These are phyloP conservation scores for Candolleomyces eurysporus DNA, from an alignment of 768 basidiomycete species.

Conservation along the genomic window DNA sequence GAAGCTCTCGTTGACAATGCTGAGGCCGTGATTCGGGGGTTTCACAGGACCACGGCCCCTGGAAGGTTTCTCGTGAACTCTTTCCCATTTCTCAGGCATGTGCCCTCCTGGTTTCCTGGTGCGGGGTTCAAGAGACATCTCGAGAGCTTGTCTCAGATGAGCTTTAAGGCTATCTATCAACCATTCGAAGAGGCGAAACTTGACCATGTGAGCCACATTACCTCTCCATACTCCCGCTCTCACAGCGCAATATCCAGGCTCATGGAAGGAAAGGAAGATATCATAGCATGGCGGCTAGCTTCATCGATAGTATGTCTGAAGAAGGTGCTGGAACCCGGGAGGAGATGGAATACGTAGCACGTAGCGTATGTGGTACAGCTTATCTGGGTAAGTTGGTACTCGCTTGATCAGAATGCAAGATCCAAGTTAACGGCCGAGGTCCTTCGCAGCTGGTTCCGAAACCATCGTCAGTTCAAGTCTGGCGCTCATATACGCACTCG, in stretches of 20 bases:
- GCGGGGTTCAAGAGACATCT: conserved; percentile 9
- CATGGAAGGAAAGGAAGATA: no score
- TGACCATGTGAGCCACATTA: no score
- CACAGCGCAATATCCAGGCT: no score
- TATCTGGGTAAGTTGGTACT: neutral
- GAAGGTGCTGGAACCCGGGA: neutral
- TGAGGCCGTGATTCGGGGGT: neutral
- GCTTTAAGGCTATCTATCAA: neutral
- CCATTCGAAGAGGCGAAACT: conserved; percentile 5
- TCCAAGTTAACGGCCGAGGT: no score
- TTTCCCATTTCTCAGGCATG: conserved; percentile 6
- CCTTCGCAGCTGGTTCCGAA: neutral
- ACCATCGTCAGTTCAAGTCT: neutral
- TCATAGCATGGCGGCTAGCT: no score
- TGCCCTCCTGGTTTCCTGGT: conserved; percentile 14
- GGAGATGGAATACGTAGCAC: neutral
- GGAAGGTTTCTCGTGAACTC: conserved; percentile 9
- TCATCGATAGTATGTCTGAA: neutral
- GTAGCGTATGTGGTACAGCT: neutral
- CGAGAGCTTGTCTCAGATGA: neutral
- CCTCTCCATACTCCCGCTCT: no score
- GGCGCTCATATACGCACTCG: conserved; percentile 10
- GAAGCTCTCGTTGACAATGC: neutral
- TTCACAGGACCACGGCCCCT: neutral
- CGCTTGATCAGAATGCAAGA: neutral